Conservation (phyloP, 495 filamentous ascomycete species). For the Penicillium coffeae region DNA sequence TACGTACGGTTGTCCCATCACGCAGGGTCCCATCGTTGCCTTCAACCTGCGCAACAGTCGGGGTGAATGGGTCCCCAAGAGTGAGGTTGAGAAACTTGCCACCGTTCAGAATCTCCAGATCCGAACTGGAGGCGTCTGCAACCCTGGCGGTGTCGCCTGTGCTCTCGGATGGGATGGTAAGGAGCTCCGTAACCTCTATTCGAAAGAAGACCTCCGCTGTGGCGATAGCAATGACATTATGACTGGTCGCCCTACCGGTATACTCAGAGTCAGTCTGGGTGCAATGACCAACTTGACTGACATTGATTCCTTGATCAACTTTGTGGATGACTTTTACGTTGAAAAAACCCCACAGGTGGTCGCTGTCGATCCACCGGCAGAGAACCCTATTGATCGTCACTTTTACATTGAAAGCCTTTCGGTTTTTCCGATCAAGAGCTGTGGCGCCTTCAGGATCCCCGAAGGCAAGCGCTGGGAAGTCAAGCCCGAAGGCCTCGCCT, state of each 20-base stretch:
- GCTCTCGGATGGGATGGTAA: conserved; percentile 65
- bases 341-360: conserved; percentile 37
- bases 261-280: conserved; percentile 80
- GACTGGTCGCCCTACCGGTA: conserved; percentile 77
- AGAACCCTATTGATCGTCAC: conserved; percentile 14
- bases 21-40: conserved; percentile 75
- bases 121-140: conserved; percentile 83
- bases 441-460: conserved; percentile 72
- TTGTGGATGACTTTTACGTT: conserved; percentile 75
- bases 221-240: conserved; percentile 78
- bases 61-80: conserved; percentile 72
- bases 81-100: conserved; percentile 81
- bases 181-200: conserved; percentile 80
- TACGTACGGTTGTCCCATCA: conserved; percentile 38
- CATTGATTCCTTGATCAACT: conserved; percentile 62
- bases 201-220: conserved; percentile 66
- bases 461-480: conserved; percentile 65
- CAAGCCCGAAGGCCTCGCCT: conserved; percentile 71
- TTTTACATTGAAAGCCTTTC: conserved; percentile 58
- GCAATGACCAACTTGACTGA: conserved; percentile 84
- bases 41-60: conserved; percentile 72
- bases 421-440: conserved; percentile 87
- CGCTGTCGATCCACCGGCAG: conserved; percentile 17
- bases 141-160: conserved; percentile 77
- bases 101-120: conserved; percentile 74